Base-by-base conservation (phyloP, 768 basidiomycete species). In the Mrakia gelida region DNA sequence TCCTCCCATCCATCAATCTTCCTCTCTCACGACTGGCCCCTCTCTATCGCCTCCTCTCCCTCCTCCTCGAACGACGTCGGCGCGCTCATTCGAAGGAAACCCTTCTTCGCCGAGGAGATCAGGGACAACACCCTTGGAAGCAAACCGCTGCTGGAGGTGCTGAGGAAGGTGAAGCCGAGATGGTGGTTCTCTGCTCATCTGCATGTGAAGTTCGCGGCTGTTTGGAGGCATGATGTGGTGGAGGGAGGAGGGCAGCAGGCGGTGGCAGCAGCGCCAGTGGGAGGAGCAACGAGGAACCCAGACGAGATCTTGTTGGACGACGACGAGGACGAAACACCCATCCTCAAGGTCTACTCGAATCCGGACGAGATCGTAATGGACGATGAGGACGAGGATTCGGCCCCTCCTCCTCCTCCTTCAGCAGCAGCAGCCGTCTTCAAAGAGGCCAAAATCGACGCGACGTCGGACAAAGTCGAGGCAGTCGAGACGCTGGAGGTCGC, bases 11-110 rank as follows among this genome's bases (percentile, higher is more conserved):
- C 78, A 4, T 52, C 56, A 41, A 88, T 98, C 38, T 93, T 98
- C 86, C 87, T 98, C 52, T 98, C 95, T 2, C 96, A 99, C 83
- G 97, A 98, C 84, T 99, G 96, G 97, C 97, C 97, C 0, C 88
- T 89, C 61, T 87, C 87, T 2, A 95, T 99, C 75, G 94, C 92
- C 78, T 89, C 90, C 13, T 54, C 49, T 0, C 38, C 67, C 7
- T 59, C 73, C 28, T 59, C 54, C 30, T 87, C 94, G 80, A 95
- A 95, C 26, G 88, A 98, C 81, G 84, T 90, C 10, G 81, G 82
- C 9, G 86, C 81, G 13, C 86, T 99, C 0, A 85, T 98, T 21
- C 86, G 89, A 3, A 88, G 89, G 62, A 98, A 95, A 83, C 89
- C 90, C 0, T 92, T 91, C 85, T 91, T 98, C 82, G 86, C 87